A percentile compares a stretch with the other conserved stretches of the same genome.
These are phyloP conservation scores for Auxenochlorella pyrenoidosa DNA, from an alignment of 139 green algal genomes.

Conservation along the genomic window DNA sequence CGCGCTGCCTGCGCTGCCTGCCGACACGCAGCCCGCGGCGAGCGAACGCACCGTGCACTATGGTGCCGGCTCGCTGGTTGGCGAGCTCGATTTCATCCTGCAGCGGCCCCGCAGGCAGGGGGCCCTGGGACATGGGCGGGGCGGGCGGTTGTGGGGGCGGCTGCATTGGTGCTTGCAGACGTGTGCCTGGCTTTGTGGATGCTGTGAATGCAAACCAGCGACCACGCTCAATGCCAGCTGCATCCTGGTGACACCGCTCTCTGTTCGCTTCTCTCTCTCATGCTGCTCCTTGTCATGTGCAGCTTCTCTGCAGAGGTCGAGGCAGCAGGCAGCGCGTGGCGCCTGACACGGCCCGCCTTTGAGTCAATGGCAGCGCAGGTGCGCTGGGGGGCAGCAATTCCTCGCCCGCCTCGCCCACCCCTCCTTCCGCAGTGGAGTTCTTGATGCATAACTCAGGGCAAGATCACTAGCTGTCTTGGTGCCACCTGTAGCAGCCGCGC, in stretches of 20 bases:
- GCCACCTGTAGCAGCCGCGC: no score
- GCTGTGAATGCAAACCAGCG: no score
- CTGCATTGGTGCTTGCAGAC: no score
- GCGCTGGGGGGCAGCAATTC: no score
- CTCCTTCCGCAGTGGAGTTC: no score
- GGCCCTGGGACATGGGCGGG: neutral
- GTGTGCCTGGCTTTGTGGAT: no score
- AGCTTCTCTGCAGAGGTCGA: slow-evolving; percentile 14
- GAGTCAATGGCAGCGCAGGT: slow-evolving; percentile 7
- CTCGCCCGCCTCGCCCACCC: no score
- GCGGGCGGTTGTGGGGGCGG: neutral
- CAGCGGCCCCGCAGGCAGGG: slow-evolving; percentile 42
- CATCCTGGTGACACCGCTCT: neutral
- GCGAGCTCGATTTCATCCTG: slow-evolving; percentile 61
- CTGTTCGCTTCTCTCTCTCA: neutral
- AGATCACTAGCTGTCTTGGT: no score
- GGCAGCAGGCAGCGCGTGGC: slow-evolving; percentile 11
- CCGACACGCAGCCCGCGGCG: slow-evolving; percentile 11
- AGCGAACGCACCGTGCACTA: slow-evolving; percentile 14
- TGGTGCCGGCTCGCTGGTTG: slow-evolving; percentile 40
- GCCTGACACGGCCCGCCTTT: slow-evolving; percentile 5
- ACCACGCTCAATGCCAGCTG: no score
- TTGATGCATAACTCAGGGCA: no score
- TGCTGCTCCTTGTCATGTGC: neutral
- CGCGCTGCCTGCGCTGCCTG: neutral